Percentiles rank a stretch among this genome's conserved stretches.
Evolutionary conservation across 116 monocot species (phyloP).

Genomic region (Papilionanthe hybrid): DNA sequence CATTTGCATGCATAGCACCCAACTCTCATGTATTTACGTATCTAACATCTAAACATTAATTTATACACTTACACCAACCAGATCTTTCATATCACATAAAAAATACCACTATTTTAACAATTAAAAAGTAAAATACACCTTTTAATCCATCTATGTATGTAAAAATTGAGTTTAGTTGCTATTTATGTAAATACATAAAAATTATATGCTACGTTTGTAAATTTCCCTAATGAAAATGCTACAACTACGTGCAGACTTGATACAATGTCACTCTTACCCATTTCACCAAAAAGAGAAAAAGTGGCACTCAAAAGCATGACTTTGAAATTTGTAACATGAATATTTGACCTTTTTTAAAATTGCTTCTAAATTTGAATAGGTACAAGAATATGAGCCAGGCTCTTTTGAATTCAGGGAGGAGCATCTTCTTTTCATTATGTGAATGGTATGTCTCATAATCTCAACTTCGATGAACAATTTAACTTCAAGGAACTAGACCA

Average conservation of each 20-base stretch:
- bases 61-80: no score
- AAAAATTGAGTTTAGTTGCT: no score
- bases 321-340: neutral
- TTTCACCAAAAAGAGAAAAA: neutral
- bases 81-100: no score
- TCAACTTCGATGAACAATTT: neutral
- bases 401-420: conserved; percentile 9
- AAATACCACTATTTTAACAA: no score
- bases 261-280: neutral
- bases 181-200: no score
- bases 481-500: neutral
- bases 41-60: no score
- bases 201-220: no score
- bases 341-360: neutral
- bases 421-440: conserved; percentile 16
- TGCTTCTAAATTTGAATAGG: conserved; percentile 2
- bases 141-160: no score
- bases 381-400: conserved; percentile 13
- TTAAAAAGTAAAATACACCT: no score
- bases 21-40: no score
- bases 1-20: no score
- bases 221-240: neutral
- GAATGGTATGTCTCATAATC: conserved; percentile 8
- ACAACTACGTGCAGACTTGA: neutral
- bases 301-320: neutral